Conservation (phyloP, 495 filamentous ascomycete species). For the Sordaria brevicollis region DNA sequence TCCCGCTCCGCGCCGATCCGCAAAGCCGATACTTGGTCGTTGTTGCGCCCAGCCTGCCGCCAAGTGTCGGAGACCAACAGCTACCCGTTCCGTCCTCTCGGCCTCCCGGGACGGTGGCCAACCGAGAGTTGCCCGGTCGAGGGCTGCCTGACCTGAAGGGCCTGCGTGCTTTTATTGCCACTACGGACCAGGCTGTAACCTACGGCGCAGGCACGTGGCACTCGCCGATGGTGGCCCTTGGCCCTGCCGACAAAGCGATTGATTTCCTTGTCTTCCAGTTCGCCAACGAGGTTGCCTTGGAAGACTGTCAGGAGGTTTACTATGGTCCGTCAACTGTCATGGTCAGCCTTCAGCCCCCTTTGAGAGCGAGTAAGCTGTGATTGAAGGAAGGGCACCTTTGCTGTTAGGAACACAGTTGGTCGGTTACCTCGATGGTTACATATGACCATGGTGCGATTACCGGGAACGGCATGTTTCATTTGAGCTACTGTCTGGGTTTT, state of each 20-base stretch:
- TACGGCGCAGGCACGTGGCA: slow-evolving; percentile 94
- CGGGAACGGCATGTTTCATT: not conserved
- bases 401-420: not conserved
- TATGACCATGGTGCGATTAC: not conserved
- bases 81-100: not conserved
- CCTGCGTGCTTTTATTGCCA: slow-evolving; percentile 68
- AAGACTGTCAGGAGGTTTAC: slow-evolving; percentile 84
- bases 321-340: slow-evolving; percentile 31
- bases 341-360: not conserved
- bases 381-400: not conserved
- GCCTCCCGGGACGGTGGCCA: not conserved
- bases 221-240: slow-evolving; percentile 90
- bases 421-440: not conserved
- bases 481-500: not conserved
- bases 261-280: slow-evolving; percentile 82
- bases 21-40: slow-evolving; percentile 66
- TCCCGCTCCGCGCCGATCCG: slow-evolving; percentile 55
- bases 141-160: slow-evolving; percentile 67
- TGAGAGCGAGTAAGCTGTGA: not conserved
- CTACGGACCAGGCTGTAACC: slow-evolving; percentile 75
- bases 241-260: slow-evolving; percentile 48
- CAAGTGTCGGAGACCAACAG: slow-evolving; percentile 25
- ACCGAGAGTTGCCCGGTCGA: slow-evolving; percentile 30
- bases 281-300: slow-evolving; percentile 69
- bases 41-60: slow-evolving; percentile 63